phyloP scores from a whole-genome alignment of 768 basidiomycete genomes.

The Trichaptum fuscoviolaceum region DNA sequence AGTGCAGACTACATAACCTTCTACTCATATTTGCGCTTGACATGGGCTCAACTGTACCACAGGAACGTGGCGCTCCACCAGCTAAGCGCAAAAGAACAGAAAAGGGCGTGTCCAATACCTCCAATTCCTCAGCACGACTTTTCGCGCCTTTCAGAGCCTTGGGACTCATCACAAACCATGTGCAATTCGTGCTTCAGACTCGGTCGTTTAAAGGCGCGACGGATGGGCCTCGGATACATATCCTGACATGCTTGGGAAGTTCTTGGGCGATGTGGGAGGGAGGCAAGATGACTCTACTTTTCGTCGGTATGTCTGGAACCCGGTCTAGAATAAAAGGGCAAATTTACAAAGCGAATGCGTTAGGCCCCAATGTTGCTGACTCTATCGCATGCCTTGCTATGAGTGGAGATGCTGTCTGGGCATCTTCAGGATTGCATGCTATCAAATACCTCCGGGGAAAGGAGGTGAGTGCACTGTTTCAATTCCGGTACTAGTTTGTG shows the following conservation, averaged over 20 bases:
- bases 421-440: slow-evolving; percentile 57
- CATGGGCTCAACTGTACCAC: neutral
- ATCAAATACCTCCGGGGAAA: slow-evolving; percentile 86
- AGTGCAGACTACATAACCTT: neutral
- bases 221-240: slow-evolving; percentile 75
- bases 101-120: neutral
- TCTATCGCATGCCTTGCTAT: slow-evolving; percentile 73
- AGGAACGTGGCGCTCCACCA: neutral
- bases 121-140: slow-evolving; percentile 28
- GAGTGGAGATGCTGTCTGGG: slow-evolving; percentile 86
- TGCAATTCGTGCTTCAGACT: slow-evolving; percentile 85
- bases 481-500: slow-evolving; percentile 5
- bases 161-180: slow-evolving; percentile 88
- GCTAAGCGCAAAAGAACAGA: neutral
- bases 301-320: slow-evolving; percentile 69
- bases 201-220: slow-evolving; percentile 80
- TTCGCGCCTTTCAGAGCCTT: slow-evolving; percentile 95
- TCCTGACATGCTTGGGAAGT: slow-evolving; percentile 82
- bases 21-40: neutral
- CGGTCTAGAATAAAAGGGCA: neutral
- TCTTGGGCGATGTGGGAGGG: slow-evolving; percentile 98
- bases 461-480: slow-evolving; percentile 46
- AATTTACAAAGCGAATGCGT: neutral
- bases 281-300: slow-evolving; percentile 84
- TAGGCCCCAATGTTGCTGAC: slow-evolving; percentile 78